Evolutionary conservation across 768 basidiomycete genomes (phyloP).

Genomic region (Rickenella mellea): DNA sequence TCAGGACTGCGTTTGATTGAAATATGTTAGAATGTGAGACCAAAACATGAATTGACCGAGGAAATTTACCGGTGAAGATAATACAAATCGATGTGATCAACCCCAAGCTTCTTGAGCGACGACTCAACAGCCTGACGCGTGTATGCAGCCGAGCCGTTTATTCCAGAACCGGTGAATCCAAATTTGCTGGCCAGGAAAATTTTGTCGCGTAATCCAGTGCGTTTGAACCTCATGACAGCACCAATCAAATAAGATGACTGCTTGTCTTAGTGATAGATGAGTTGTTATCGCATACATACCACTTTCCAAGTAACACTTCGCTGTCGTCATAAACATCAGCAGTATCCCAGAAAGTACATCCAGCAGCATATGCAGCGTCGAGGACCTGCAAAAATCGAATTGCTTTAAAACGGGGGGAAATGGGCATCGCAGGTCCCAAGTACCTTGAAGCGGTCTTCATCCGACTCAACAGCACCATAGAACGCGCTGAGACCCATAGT

Average conservation of each 20-base stretch:
- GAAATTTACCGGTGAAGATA: conserved; percentile 7
- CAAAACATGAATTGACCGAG: too few species aligned
- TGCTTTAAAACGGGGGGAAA: background rate
- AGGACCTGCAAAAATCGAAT: conserved; percentile 22
- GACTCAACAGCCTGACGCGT: conserved; percentile 2
- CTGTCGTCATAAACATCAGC: background rate
- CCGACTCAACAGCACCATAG: conserved; percentile 30
- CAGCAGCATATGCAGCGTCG: conserved; percentile 29
- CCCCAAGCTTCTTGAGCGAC: conserved; percentile 6
- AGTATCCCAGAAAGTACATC: conserved; percentile 15
- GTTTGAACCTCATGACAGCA: conserved; percentile 32
- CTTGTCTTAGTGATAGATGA: background rate
- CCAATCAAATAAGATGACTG: background rate
- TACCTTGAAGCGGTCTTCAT: background rate
- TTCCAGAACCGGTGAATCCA: conserved; percentile 20
- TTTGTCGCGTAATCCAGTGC: conserved; percentile 37
- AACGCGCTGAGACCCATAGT: conserved; percentile 45
- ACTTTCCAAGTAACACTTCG: background rate
- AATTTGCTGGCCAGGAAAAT: conserved; percentile 61
- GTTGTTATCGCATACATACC: background rate
- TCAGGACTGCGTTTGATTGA: background rate
- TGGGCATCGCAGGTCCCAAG: background rate
- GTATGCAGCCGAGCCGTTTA: conserved; percentile 1
- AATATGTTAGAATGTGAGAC: background rate
- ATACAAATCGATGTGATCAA: conserved; percentile 10